Evolutionary conservation across 805 yeast genomes (phyloP), one percentile per base, ranked within the genome.

Genomic region (Schwanniomyces sp.): DNA sequence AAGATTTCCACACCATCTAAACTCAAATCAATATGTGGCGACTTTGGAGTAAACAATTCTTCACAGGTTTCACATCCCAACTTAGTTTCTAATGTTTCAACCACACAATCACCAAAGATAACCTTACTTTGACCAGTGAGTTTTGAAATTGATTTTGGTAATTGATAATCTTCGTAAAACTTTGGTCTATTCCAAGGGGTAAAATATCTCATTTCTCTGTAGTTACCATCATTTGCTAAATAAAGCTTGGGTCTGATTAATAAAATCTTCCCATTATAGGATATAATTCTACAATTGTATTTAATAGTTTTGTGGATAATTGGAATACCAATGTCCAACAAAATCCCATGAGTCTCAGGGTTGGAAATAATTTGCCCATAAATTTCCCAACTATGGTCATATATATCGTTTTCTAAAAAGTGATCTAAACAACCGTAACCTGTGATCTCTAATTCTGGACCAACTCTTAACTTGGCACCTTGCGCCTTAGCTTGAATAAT

Each of bases 11-110:
- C 96, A 38, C 99, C 99, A 65, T 91, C 97, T 29, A 94, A 72
- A 0, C 96, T 81, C 89, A 92, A 84, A 16, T 82, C 82, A 47
- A 94, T 88, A 66, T 92, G 97, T 3, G 99, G 99, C 3, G 96
- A 84, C 54, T 89, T 86, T 1, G 99, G 99, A 0, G 99, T 94
- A 67, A 94, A 94, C 48, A 94, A 74, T 67, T 94, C 99, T 65
- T 94, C 99, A 66, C 99, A 94, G 0, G 99, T 95, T 67, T 94
- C 99, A 40, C 92, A 89, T n/a, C 99, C 99, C 47, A 94, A 76
- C 39, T 86, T 84, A 0, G 98, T 90, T 58, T 91, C 97, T 49
- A 82, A 63, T 1, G 97, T 87, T 44, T 86, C 81, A 39, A 94
- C 72, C 4, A 89, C 87, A 47, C 95, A 95, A 73, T 94, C 98